A percentile compares a stretch with the other conserved stretches of the same genome.
Conservation (phyloP, 2,329 filamentous ascomycete genomes). For the Stachybotrys chartarum region DNA sequence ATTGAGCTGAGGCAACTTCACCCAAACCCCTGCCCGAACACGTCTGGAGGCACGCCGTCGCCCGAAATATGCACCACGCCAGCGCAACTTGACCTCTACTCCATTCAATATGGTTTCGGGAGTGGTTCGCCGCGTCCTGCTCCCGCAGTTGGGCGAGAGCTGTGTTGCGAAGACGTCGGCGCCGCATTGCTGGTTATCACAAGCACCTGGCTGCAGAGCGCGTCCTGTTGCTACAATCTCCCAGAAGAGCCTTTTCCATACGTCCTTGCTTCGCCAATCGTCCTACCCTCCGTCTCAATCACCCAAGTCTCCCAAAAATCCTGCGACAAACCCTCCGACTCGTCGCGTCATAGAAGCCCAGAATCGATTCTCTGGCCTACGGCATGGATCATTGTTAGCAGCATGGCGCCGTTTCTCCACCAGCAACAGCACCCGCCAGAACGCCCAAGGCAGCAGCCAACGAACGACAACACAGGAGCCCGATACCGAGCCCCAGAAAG, state of each 20-base stretch:
- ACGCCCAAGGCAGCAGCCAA: constrained; percentile 13
- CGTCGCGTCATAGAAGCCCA: not conserved
- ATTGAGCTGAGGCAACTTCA: constrained; percentile 7
- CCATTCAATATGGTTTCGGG: constrained; percentile 39
- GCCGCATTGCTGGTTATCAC: not conserved
- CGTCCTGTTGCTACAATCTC: not conserved
- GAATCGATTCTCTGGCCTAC: not conserved
- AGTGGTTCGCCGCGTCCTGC: constrained; percentile 40
- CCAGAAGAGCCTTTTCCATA: not conserved
- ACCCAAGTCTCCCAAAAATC: not conserved
- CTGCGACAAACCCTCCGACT: not conserved
- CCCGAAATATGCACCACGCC: constrained; percentile 1
- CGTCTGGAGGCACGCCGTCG: no score
- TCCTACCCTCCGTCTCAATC: not conserved
- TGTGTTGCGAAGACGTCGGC: constrained; percentile 1
- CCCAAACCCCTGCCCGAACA: no score
- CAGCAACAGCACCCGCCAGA: constrained; percentile 11
- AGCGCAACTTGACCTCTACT: constrained; percentile 11
- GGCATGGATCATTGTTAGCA: not conserved
- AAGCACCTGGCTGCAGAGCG: not conserved
- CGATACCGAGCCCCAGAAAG: constrained; percentile 20
- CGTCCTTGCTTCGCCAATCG: not conserved
- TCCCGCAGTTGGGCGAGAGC: constrained; percentile 36
- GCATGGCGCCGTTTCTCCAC: constrained; percentile 24
- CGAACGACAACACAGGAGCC: constrained; percentile 29